Base-by-base conservation (phyloP, 2,329 filamentous ascomycete species). In the Talaromyces sp. region DNA sequence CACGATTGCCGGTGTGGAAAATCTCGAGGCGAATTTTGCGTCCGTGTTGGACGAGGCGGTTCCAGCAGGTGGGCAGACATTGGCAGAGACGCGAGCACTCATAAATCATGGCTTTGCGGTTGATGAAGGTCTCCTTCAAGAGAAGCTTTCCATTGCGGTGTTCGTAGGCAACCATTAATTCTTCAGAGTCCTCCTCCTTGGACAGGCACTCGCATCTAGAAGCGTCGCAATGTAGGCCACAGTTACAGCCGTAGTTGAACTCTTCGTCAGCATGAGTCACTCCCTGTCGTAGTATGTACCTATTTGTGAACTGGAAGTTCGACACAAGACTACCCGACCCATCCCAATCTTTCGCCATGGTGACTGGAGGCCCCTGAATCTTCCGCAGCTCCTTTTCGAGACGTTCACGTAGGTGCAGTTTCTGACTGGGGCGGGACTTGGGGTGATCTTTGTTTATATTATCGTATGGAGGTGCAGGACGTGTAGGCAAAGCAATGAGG, bases 11-110 rank as follows among this genome's bases (percentile, higher is more conserved):
- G 0, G 80, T 81, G 51, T 79, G 66, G 54, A 82, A 82, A 6
- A 82, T 79, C 53, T 82, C 76, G 0, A 82, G 66, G 1, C 71
- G 69, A 0, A 82, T 68, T 1, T 72, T 77, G 5, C 80, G 71
- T 0, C 80, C 80, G 7, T 72, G 71, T 53, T 79, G 75, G 3
- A 81, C 77, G 0, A 81, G 76, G 5, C 77, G 74, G 61, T 82
- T 82, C 75, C 74, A 77, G 65, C 80, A 82, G 1, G 61, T 60
- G 1, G 68, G 65, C 1, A 67, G 67, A 49, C 80, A 82, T 5
- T 63, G 64, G 60, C 80, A 82, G 5, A 71, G 68, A 0, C 70
- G 67, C 31, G 74, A 79, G 66, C 80, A 82, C 66, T 82, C 80
- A 7, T 72, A 74, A 0, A 80, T 80, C 68, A 80, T 80, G 0